Evolutionary conservation across 2,329 filamentous ascomycete species (phyloP).

Genomic region (Emmonsiellopsis sp.): DNA sequence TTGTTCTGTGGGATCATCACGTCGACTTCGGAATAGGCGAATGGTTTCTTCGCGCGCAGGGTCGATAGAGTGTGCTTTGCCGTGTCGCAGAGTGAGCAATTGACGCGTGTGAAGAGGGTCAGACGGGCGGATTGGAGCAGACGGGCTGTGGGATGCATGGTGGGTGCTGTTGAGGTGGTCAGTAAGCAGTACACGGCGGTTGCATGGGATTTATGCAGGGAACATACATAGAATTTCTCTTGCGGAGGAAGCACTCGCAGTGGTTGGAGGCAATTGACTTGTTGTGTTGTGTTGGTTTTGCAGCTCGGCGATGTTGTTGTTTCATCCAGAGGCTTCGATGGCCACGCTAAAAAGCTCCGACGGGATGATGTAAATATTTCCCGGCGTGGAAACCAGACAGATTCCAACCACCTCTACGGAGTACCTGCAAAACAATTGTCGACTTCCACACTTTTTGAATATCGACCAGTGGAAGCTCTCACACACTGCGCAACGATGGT

Average conservation of each 20-base stretch:
- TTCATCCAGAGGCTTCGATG: conserved; percentile 13
- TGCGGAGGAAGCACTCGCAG: neutral
- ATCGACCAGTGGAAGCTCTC: neutral
- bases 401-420: neutral
- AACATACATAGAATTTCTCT: neutral
- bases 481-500: conserved; percentile 19
- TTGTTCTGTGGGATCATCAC: conserved; percentile 47
- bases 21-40: conserved; percentile 51
- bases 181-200: neutral
- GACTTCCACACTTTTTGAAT: neutral
- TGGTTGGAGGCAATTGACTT: neutral
- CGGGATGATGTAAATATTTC: neutral
- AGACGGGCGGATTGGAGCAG: conserved; percentile 33
- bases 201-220: neutral
- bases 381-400: neutral
- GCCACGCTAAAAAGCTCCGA: neutral
- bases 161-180: neutral
- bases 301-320: neutral
- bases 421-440: neutral
- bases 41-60: conserved; percentile 43
- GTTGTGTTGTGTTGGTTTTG: neutral
- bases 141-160: conserved; percentile 14
- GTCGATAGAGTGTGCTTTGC: conserved; percentile 49
- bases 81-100: conserved; percentile 53
- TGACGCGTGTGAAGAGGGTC: conserved; percentile 52